Evolutionary conservation across 164 flowering plant genomes (phyloP), one percentile per base, ranked within the genome.

Genomic region (Aristolochia californica): DNA sequence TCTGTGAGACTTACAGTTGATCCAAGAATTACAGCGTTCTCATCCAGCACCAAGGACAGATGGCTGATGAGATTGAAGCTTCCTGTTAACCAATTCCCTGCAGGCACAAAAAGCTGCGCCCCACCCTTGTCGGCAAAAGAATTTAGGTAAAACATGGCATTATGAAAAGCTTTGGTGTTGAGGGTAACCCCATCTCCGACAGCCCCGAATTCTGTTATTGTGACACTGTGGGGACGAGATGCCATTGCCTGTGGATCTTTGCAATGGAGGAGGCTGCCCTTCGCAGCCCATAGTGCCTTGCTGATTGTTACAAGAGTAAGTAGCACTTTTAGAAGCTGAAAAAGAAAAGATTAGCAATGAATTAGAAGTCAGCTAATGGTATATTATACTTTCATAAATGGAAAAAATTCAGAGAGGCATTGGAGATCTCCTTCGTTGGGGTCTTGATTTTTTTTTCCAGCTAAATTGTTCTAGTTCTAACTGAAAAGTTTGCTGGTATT

Each of bases 91-190:
- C 91, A 87, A 57, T 71, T 67, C 14, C 95, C 95, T 22, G 79
- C 73, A 4, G 95, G 95, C 25, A 87, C 83, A 71, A 77, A 84
- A 24, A 87, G 80, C 75, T 81, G 82, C 67, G 95, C 91, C 18
- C 96, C 91, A 34, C 96, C 96, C 72, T 84, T 85, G 66, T 84
- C 86, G 12, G 87, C 58, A 43, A 85, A 85, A 28, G 88, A 81
- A 64, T 81, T 76, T 45, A 85, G 85, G 66, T 83, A 82, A 76
- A 83, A 86, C 48, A 86, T 80, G 44, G 94, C 94, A 74, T 83
- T 82, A 62, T 82, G 84, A 72, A 85, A 85, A 8, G 93, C 93
- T 65, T 78, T 80, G 0, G 93, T 83, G 64, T 85, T 85, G 62
- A 85, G 78, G 28, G 93, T 83, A 47, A 66, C 68, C n/a, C 89